These are phyloP conservation scores for Ophiostoma populinum DNA, from an alignment of 2,329 filamentous ascomycete genomes.

Conservation along the genomic window DNA sequence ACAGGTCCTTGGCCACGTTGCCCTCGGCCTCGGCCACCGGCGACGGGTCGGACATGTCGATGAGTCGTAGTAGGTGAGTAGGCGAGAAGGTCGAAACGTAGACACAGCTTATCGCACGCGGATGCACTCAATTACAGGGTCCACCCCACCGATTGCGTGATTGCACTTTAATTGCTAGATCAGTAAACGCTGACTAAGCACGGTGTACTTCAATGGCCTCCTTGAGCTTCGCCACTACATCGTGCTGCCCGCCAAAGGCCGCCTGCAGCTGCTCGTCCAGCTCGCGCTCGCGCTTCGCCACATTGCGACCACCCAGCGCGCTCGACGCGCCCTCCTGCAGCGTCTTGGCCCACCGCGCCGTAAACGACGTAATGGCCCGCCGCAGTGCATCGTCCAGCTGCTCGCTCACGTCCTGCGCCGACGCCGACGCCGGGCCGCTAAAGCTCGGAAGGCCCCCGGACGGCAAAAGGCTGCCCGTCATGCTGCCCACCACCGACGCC, in stretches of 20 bases:
- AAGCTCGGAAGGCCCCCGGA: neutral
- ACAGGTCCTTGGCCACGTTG: slow-evolving; percentile 61
- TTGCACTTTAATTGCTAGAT: neutral
- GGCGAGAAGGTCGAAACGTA: too few relatives aligned
- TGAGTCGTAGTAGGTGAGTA: too few relatives aligned
- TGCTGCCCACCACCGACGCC: slow-evolving; percentile 6
- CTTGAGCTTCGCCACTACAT: slow-evolving; percentile 41
- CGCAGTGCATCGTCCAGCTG: slow-evolving; percentile 45
- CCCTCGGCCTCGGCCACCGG: slow-evolving; percentile 11
- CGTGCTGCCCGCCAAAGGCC: slow-evolving; percentile 41
- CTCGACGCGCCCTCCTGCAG: slow-evolving; percentile 30
- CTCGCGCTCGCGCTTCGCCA: slow-evolving; percentile 36
- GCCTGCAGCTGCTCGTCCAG: slow-evolving; percentile 37
- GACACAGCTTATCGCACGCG: too few relatives aligned
- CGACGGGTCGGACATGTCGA: too few relatives aligned
- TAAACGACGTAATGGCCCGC: slow-evolving; percentile 45
- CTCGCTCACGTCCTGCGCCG: slow-evolving; percentile 40
- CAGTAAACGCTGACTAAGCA: too few relatives aligned
- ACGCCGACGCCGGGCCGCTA: neutral
- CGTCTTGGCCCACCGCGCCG: slow-evolving; percentile 38
- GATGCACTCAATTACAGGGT: too few relatives aligned
- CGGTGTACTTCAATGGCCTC: slow-evolving; percentile 45
- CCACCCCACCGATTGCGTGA: neutral
- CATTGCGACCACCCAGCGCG: slow-evolving; percentile 30
- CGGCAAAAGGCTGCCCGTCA: slow-evolving; percentile 2